Conservation (phyloP, 192 early-diverging fungal species). For the Backusella luteola region DNA sequence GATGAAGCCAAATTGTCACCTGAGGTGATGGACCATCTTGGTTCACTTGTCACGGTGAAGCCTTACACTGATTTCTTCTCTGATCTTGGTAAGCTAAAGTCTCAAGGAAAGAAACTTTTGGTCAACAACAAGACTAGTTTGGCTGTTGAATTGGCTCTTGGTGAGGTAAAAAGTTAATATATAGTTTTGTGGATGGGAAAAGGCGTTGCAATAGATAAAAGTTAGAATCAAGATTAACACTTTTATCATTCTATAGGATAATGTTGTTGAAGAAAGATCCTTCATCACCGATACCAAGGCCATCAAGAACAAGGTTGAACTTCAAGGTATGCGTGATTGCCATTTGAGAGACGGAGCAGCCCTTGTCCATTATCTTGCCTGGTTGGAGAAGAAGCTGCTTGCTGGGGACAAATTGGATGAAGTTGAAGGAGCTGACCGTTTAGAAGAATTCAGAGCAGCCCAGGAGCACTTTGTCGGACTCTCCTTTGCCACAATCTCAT, state of each 20-base stretch:
- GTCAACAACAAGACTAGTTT: constrained; percentile 67
- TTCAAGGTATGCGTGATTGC: constrained; percentile 89
- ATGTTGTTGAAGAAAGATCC: constrained; percentile 56
- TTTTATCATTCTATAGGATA: constrained; percentile 26
- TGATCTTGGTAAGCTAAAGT: constrained; percentile 47
- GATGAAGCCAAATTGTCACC: constrained; percentile 68
- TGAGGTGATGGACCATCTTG: constrained; percentile 62
- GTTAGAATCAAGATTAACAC: too few species aligned
- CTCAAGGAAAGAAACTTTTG: constrained; percentile 51
- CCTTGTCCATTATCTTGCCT: constrained; percentile 84
- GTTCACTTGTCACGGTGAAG: constrained; percentile 54
- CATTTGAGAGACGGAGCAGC: constrained; percentile 91
- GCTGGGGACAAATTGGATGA: constrained; percentile 75
- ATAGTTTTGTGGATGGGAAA: too few species aligned
- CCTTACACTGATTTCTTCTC: constrained; percentile 80
- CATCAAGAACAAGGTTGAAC: constrained; percentile 89
- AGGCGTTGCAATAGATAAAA: too few species aligned
- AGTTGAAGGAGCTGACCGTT: constrained; percentile 79
- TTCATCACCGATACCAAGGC: constrained; percentile 83
- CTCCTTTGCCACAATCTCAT: constrained; percentile 95
- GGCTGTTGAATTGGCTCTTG: constrained; percentile 76
- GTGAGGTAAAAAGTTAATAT: constrained; percentile 39
- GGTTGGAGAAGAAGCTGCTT: constrained; percentile 90
- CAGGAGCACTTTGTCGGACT: constrained; percentile 87
- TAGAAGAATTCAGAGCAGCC: constrained; percentile 73